Evolutionary conservation across 306 rosid species (phyloP).

Genomic region (Trifolium repens): DNA sequence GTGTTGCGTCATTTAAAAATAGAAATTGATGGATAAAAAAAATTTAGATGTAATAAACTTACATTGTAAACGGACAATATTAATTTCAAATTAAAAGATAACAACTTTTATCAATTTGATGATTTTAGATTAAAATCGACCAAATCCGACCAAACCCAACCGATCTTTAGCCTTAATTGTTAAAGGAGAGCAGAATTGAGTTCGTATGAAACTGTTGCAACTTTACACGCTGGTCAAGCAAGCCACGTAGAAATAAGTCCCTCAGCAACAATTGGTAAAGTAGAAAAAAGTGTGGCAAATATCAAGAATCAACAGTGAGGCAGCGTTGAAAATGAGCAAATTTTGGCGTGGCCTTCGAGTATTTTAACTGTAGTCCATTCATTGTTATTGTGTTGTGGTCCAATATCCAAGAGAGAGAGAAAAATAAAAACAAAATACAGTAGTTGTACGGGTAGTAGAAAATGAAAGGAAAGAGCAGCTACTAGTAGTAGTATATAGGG

Average conservation of each 20-base stretch:
- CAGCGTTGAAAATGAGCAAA: slow-evolving; percentile 27
- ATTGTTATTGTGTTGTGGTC: background rate
- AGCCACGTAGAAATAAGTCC: slow-evolving; percentile 36
- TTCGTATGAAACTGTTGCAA: background rate
- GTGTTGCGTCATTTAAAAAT: too few species aligned
- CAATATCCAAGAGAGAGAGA: background rate
- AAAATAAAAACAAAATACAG: background rate
- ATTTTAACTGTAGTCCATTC: slow-evolving; percentile 4
- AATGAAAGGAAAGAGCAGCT: background rate
- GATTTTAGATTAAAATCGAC: too few species aligned
- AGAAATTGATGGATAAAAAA: too few species aligned
- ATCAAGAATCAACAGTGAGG: background rate
- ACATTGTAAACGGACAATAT: too few species aligned
- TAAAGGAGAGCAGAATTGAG: too few species aligned
- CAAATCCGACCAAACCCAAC: too few species aligned
- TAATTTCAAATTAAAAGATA: too few species aligned
- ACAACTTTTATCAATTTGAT: too few species aligned
- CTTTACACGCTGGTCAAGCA: slow-evolving; percentile 41
- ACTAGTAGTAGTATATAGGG: background rate
- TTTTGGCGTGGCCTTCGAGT: slow-evolving; percentile 18
- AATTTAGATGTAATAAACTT: too few species aligned
- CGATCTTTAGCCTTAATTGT: too few species aligned
- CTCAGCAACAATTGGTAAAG: background rate
- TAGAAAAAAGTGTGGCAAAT: slow-evolving; percentile 12
- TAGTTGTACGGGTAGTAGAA: background rate